Evolutionary conservation across 192 early-diverging fungal genomes (phyloP).

Genomic region (Coemansia javaensis): DNA sequence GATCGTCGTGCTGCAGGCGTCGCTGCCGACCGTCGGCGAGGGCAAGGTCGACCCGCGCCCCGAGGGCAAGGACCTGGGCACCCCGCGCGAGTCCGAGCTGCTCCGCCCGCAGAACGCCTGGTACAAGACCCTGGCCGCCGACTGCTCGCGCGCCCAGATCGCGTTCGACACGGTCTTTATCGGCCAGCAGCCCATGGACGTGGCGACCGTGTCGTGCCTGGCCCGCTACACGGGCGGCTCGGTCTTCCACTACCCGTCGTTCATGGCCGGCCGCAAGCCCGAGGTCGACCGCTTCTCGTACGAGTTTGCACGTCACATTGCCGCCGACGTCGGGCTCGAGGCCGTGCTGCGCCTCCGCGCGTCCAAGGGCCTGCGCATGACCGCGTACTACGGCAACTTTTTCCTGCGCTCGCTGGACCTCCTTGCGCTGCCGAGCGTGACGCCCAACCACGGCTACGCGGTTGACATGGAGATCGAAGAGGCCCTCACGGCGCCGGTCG

Average conservation of each 20-base stretch:
- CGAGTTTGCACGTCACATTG: constrained; percentile 77
- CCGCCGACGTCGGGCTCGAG: constrained; percentile 77
- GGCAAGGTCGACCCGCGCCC: constrained; percentile 79
- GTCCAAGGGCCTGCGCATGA: constrained; percentile 82
- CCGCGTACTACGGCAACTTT: constrained; percentile 93
- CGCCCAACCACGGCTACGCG: constrained; percentile 85
- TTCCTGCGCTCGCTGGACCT: constrained; percentile 94
- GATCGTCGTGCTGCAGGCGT: constrained; percentile 75
- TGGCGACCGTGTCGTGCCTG: constrained; percentile 69
- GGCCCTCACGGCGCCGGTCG: constrained; percentile 58
- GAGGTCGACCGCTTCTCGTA: constrained; percentile 77
- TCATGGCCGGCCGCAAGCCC: constrained; percentile 75
- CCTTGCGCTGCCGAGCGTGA: constrained; percentile 85
- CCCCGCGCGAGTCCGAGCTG: constrained; percentile 81
- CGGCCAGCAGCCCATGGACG: constrained; percentile 77
- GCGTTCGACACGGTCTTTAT: constrained; percentile 86
- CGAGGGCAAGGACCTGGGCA: constrained; percentile 83
- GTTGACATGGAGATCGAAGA: constrained; percentile 83
- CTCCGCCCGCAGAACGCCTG: constrained; percentile 78
- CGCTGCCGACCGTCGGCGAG: constrained; percentile 75
- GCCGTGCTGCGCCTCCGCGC: constrained; percentile 91
- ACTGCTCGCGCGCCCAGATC: constrained; percentile 86
- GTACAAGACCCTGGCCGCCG: constrained; percentile 90
- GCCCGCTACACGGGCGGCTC: constrained; percentile 82
- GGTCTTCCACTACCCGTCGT: constrained; percentile 84